Evolutionary conservation across 106 monocot genomes (phyloP), one percentile per base, ranked within the genome.

Genomic region (Acorus calamus): DNA sequence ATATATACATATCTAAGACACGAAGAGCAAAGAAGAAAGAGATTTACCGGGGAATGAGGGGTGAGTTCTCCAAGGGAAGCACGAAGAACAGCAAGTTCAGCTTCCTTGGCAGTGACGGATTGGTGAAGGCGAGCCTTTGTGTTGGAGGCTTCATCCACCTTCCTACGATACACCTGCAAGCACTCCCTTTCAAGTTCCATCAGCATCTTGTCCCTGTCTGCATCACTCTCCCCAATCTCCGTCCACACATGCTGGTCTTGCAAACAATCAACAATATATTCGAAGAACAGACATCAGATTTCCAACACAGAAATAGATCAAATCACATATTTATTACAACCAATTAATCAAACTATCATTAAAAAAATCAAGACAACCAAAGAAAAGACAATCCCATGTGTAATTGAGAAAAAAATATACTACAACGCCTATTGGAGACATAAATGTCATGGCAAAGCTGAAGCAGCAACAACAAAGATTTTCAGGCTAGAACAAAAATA

Each of bases 121-220:
- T 78, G 89, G 46, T 79, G 79, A 47, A 89, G 81, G 11, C 62
- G 71, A 6, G 85, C 71, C 49, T 79, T 69, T 5, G 73, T 55
- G 7, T 71, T 74, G 57, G 52, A 77, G 47, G 82, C 76, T 54
- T 82, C 69, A 2, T 85, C 79, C 6, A 82, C 76, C 53, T 76
- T 89, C 66, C 67, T 76, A 41, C 72, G 73, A 53, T 82, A 89
- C 5, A 81, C 78, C 57, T 78, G 74, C 79, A 85, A 73, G 69
- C 89, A 89, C 69, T 84, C 85, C 69, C 49, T 79, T 70, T 89
- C 85, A 42, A 89, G 52, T 63, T 85, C 83, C 50, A 69, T 14
- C 55, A 88, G 50, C 72, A 84, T 88, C 0, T 56, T 52, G 14
- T 84, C 84, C 60, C 79, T 84, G 28, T 88, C 81, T 10, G 61